Evolutionary conservation across 169 alveolate species (phyloP).

Genomic region (Cryptosporidium tyzzeri): DNA sequence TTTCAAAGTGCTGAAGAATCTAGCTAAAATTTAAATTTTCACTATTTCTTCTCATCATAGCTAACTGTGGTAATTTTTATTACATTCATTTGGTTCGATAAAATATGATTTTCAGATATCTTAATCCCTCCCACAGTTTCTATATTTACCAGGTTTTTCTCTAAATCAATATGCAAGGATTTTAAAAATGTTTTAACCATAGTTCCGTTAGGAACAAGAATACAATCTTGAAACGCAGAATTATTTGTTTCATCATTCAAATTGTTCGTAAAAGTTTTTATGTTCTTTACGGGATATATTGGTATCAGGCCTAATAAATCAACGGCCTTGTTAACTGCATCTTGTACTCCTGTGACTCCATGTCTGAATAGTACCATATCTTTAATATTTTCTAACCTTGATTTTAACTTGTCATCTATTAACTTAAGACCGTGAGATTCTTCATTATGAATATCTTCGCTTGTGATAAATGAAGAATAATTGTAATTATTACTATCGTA

Average conservation of each 20-base stretch:
- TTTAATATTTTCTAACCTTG: slow-evolving; percentile 79
- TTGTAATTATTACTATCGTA: slow-evolving; percentile 10
- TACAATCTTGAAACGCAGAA: slow-evolving; percentile 81
- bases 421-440: slow-evolving; percentile 68
- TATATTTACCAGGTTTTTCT: slow-evolving; percentile 76
- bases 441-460: slow-evolving; percentile 69
- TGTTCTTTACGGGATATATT: slow-evolving; percentile 81
- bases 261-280: slow-evolving; percentile 60
- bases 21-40: not conserved
- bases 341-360: slow-evolving; percentile 83
- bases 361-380: slow-evolving; percentile 83
- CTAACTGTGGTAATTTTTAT: slow-evolving; percentile 68
- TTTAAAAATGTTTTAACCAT: slow-evolving; percentile 78
- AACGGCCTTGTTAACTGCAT: slow-evolving; percentile 81
- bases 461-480: slow-evolving; percentile 46
- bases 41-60: slow-evolving; percentile 4
- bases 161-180: slow-evolving; percentile 78
- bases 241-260: slow-evolving; percentile 60
- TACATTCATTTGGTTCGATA: slow-evolving; percentile 79
- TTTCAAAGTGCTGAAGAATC: slow-evolving; percentile 1
- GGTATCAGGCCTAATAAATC: slow-evolving; percentile 79
- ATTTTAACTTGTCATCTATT: slow-evolving; percentile 79
- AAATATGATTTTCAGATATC: slow-evolving; percentile 79
- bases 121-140: slow-evolving; percentile 83
- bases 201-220: slow-evolving; percentile 81